Conservation (phyloP, 73 alveolate species). For the Tetrahymena elliotti region DNA sequence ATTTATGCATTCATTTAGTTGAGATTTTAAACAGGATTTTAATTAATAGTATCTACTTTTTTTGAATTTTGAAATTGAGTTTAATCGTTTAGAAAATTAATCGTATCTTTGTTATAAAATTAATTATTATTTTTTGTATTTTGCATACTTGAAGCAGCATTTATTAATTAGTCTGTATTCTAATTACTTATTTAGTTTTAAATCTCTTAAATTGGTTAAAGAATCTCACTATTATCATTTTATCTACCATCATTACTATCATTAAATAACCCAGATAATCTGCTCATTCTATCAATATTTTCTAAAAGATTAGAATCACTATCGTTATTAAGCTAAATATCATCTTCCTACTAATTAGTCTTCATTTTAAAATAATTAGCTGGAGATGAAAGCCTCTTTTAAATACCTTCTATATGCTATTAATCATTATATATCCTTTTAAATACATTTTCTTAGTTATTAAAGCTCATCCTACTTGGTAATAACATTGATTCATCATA, state of each 20-base stretch:
- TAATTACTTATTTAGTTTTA: neutral
- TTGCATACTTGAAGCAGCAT: neutral
- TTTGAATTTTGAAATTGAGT: neutral
- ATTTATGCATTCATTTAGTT: no score
- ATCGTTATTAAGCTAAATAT: neutral
- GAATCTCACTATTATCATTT: neutral
- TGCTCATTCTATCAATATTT: neutral
- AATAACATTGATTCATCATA: neutral
- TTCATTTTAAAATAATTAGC: neutral
- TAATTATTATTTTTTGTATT: neutral
- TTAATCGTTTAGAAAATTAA: neutral
- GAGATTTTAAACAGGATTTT: neutral
- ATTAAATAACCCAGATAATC: neutral
- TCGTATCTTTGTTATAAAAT: neutral
- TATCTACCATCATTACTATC: neutral
- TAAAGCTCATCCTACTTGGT: neutral
- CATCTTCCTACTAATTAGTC: neutral
- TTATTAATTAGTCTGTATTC: neutral
- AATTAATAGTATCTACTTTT: neutral
- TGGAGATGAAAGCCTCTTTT: neutral
- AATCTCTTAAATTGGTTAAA: neutral
- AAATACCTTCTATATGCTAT: neutral
- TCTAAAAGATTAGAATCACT: neutral
- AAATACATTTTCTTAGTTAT: neutral
- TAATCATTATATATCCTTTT: neutral